These are phyloP conservation scores for Coleophoma eucalyptorum DNA, from an alignment of 2,329 filamentous ascomycete genomes.

Conservation along the genomic window DNA sequence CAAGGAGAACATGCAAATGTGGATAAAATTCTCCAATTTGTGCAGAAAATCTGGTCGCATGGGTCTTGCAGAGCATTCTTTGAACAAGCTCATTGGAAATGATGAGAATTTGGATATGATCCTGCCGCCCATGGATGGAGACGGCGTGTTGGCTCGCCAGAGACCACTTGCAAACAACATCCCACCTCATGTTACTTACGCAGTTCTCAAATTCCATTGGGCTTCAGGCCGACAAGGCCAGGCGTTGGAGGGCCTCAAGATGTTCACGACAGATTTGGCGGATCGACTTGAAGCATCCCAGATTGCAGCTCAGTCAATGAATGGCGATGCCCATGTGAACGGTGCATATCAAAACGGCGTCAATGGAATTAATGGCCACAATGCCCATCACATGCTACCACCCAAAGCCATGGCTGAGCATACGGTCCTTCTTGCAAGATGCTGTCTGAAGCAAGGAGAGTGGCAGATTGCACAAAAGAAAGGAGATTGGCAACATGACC, in stretches of 20 bases:
- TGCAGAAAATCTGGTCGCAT: slow-evolving; percentile 95
- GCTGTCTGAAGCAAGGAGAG: slow-evolving; percentile 92
- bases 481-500: slow-evolving; percentile 83
- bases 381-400: slow-evolving; percentile 11
- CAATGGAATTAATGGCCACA: slow-evolving; percentile 29
- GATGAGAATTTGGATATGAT: slow-evolving; percentile 58
- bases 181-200: slow-evolving; percentile 81
- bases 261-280: slow-evolving; percentile 58
- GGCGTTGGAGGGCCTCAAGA: slow-evolving; percentile 53
- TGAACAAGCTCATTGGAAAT: slow-evolving; percentile 82
- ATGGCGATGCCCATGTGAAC: slow-evolving; percentile 5
- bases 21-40: slow-evolving; percentile 98
- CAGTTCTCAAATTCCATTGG: slow-evolving; percentile 97
- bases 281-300: slow-evolving; percentile 24
- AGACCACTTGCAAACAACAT: slow-evolving; percentile 15
- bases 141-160: slow-evolving; percentile 1
- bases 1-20: slow-evolving; percentile 95
- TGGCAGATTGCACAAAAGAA: slow-evolving; percentile 87
- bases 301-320: slow-evolving; percentile 20
- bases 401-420: slow-evolving; percentile 52
- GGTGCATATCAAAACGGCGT: slow-evolving; percentile 7
- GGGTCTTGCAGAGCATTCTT: slow-evolving; percentile 90
- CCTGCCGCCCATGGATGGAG: slow-evolving; percentile 38
- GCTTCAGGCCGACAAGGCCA: slow-evolving; percentile 69
- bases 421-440: slow-evolving; percentile 80